These are phyloP conservation scores for Alternaria burnsii DNA, from an alignment of 2,329 filamentous ascomycete species.

Conservation along the genomic window DNA sequence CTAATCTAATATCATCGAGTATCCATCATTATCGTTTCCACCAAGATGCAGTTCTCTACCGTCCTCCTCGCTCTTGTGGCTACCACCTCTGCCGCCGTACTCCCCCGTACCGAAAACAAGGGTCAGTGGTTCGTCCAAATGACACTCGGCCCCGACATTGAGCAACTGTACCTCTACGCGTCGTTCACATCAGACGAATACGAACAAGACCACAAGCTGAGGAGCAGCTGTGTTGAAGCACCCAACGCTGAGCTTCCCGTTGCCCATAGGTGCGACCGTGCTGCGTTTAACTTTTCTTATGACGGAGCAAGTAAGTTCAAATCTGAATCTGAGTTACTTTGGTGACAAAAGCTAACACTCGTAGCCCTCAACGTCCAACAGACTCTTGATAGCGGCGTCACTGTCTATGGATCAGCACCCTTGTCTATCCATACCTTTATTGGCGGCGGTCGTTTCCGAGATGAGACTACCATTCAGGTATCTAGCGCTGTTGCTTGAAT, in stretches of 20 bases:
- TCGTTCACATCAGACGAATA: background rate
- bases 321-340: background rate
- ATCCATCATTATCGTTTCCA: background rate
- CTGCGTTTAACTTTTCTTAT: background rate
- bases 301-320: background rate
- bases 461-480: background rate
- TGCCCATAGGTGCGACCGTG: background rate
- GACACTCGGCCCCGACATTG: background rate
- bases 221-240: background rate
- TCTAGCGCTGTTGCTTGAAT: background rate
- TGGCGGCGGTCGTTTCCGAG: background rate
- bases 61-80: constrained; percentile 1
- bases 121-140: background rate
- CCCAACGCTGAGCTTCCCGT: background rate
- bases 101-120: background rate
- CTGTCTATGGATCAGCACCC: background rate
- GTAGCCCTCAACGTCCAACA: background rate
- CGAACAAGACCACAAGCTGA: background rate
- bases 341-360: background rate
- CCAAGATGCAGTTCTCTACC: background rate
- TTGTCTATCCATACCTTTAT: background rate
- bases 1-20: background rate
- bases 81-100: background rate
- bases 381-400: background rate
- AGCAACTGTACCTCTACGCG: too few species aligned